Conservation (phyloP, 768 basidiomycete genomes). For the Lactarius quietus region DNA sequence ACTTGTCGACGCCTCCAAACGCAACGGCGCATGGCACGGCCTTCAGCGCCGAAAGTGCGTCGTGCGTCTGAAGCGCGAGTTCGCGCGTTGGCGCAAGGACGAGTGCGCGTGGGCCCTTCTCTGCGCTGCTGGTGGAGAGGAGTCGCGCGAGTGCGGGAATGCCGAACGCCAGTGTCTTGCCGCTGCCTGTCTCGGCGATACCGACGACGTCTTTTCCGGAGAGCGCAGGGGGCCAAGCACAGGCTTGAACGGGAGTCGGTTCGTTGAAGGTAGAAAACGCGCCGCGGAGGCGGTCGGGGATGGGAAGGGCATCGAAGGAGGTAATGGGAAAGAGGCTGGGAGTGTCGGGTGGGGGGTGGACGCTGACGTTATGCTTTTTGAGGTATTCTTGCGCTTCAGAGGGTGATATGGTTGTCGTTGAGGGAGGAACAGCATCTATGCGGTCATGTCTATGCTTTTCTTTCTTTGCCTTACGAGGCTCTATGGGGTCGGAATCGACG, state of each 20-base stretch:
- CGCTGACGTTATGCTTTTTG: conserved; percentile 65
- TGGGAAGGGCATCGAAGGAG: conserved; percentile 67
- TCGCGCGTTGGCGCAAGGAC: conserved; percentile 95
- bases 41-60: conserved; percentile 71
- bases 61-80: conserved; percentile 92
- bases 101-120: conserved; percentile 45
- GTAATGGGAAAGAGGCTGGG: conserved; percentile 59
- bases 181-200: conserved; percentile 96
- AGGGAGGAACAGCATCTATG: conserved; percentile 25
- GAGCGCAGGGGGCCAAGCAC: conserved; percentile 88
- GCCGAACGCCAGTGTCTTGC: conserved; percentile 96
- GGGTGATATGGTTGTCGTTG: conserved; percentile 30
- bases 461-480: conserved; percentile 31
- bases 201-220: conserved; percentile 86
- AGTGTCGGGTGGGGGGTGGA: conserved; percentile 50
- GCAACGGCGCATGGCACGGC: conserved; percentile 81
- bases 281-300: conserved; percentile 57
- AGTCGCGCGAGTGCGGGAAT: conserved; percentile 81
- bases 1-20: conserved; percentile 94
- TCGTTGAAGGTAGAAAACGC: conserved; percentile 73
- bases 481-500: background rate
- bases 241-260: conserved; percentile 95
- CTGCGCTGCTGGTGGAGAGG: conserved; percentile 38
- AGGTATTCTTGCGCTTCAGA: conserved; percentile 46
- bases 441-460: conserved; percentile 36